Evolutionary conservation across 1,284 basidiomycete species (phyloP).

Genomic region (Ganoderma leucocontextum): DNA sequence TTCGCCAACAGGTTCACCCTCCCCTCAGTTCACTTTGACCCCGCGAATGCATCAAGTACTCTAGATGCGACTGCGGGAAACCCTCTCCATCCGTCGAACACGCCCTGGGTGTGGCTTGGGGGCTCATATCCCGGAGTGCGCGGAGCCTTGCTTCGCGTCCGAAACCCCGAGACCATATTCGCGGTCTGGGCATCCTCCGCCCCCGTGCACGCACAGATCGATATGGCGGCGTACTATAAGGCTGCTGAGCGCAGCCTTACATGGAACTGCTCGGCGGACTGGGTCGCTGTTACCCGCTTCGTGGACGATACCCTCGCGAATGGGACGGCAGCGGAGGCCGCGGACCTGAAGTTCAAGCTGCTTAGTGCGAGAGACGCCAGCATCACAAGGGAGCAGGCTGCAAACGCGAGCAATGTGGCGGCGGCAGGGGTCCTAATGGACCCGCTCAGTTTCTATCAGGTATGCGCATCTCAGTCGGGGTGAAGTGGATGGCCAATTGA

Average conservation of each 20-base stretch:
- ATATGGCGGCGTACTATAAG: conserved; percentile 60
- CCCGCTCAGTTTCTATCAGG: conserved; percentile 58
- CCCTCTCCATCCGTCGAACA: conserved; percentile 50
- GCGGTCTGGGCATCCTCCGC: conserved; percentile 60
- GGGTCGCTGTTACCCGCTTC: conserved; percentile 55
- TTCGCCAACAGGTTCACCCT: conserved; percentile 58
- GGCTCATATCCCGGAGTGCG: conserved; percentile 57
- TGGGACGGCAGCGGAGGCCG: conserved; percentile 42
- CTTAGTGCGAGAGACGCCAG: conserved; percentile 50
- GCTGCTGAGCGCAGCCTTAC: conserved; percentile 58
- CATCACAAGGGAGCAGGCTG: conserved; percentile 45
- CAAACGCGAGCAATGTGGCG: conserved; percentile 47
- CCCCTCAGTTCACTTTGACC: neutral
- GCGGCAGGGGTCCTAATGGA: conserved; percentile 57
- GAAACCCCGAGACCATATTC: conserved; percentile 55
- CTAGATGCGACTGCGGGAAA: conserved; percentile 9
- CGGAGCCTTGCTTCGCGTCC: conserved; percentile 50
- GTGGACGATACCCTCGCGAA: conserved; percentile 52
- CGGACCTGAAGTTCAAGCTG: conserved; percentile 52
- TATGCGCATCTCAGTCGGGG: conserved; percentile 36
- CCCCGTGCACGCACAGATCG: conserved; percentile 57
- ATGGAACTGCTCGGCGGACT: conserved; percentile 61
- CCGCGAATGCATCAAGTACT: conserved; percentile 30
- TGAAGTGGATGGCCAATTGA: neutral
- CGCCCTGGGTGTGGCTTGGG: conserved; percentile 58